Evolutionary conservation across 2,329 filamentous ascomycete genomes (phyloP).

Genomic region (Phoma sp.): DNA sequence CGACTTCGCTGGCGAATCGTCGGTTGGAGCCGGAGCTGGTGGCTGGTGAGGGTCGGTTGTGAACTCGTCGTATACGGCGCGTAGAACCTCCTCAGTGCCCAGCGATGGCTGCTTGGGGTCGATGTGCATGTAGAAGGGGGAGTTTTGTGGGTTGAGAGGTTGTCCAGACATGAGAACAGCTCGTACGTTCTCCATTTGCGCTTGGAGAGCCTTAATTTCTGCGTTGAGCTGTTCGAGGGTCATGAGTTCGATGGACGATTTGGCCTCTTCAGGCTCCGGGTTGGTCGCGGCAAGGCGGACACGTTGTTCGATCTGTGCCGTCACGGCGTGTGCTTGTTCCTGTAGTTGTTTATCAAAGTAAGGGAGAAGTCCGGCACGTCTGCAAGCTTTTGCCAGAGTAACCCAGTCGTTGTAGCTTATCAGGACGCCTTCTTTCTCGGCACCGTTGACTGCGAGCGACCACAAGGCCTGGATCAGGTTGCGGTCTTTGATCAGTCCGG

Average conservation of each 20-base stretch:
- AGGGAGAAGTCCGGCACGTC: slow-evolving; percentile 22
- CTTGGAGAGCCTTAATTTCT: slow-evolving; percentile 29
- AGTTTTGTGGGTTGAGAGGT: slow-evolving; percentile 44
- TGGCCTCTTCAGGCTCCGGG: not conserved
- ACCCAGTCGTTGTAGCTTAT: slow-evolving; percentile 42
- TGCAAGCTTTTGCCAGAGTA: slow-evolving; percentile 41
- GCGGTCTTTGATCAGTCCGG: slow-evolving; percentile 34
- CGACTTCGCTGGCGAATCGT: slow-evolving; percentile 9
- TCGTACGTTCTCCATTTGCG: slow-evolving; percentile 36
- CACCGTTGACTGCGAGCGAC: slow-evolving; percentile 30
- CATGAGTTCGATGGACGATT: slow-evolving; percentile 12
- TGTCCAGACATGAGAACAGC: slow-evolving; percentile 41
- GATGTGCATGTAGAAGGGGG: slow-evolving; percentile 48
- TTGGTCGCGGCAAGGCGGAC: not conserved
- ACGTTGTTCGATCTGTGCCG: slow-evolving; percentile 15
- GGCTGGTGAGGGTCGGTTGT: slow-evolving; percentile 50
- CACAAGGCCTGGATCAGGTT: slow-evolving; percentile 41
- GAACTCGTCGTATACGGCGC: slow-evolving; percentile 53
- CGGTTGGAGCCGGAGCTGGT: slow-evolving; percentile 14
- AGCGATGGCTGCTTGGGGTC: slow-evolving; percentile 30
- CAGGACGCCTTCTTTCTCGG: slow-evolving; percentile 29
- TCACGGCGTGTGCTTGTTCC: slow-evolving; percentile 34
- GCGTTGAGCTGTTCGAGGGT: slow-evolving; percentile 21
- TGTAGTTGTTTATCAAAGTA: slow-evolving; percentile 38
- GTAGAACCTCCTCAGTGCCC: slow-evolving; percentile 37